Evolutionary conservation across 1,284 basidiomycete genomes (phyloP).

Genomic region (Trichosporon faecale): DNA sequence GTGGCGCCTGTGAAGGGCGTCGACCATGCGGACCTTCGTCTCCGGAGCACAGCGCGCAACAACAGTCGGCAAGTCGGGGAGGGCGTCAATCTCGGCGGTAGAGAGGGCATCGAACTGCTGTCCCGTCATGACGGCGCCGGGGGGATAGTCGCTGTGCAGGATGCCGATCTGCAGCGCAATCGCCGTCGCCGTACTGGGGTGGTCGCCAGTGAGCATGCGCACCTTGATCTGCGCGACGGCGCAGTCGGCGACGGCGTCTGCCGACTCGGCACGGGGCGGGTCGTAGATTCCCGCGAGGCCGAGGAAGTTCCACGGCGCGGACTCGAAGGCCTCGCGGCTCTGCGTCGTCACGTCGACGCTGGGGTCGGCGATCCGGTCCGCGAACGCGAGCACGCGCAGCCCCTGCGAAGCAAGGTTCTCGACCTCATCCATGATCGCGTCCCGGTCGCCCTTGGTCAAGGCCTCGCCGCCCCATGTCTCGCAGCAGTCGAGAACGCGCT

Average conservation of each 20-base stretch:
- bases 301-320: slow-evolving; percentile 58
- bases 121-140: slow-evolving; percentile 56
- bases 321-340: slow-evolving; percentile 59
- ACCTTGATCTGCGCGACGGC: slow-evolving; percentile 64
- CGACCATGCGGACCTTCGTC: slow-evolving; percentile 60
- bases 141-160: slow-evolving; percentile 52
- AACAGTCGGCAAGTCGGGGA: slow-evolving; percentile 59
- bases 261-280: slow-evolving; percentile 66
- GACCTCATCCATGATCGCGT: slow-evolving; percentile 56
- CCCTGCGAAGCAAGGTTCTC: slow-evolving; percentile 60
- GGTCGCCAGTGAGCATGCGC: slow-evolving; percentile 62
- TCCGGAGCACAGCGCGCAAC: slow-evolving; percentile 60
- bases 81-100: slow-evolving; percentile 61
- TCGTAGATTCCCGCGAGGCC: slow-evolving; percentile 66
- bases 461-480: slow-evolving; percentile 43
- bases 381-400: slow-evolving; percentile 56
- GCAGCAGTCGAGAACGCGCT: slow-evolving; percentile 61
- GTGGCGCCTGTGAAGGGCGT: slow-evolving; percentile 58
- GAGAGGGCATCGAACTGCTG: slow-evolving; percentile 63
- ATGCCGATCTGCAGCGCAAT: slow-evolving; percentile 58
- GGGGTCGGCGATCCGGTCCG: slow-evolving; percentile 52
- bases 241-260: slow-evolving; percentile 62
- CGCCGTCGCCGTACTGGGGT: slow-evolving; percentile 56
- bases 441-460: slow-evolving; percentile 39
- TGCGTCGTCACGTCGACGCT: slow-evolving; percentile 41